Conservation (phyloP, 352 stramenopile genomes). For the Pilasporangium apinafurcum region DNA sequence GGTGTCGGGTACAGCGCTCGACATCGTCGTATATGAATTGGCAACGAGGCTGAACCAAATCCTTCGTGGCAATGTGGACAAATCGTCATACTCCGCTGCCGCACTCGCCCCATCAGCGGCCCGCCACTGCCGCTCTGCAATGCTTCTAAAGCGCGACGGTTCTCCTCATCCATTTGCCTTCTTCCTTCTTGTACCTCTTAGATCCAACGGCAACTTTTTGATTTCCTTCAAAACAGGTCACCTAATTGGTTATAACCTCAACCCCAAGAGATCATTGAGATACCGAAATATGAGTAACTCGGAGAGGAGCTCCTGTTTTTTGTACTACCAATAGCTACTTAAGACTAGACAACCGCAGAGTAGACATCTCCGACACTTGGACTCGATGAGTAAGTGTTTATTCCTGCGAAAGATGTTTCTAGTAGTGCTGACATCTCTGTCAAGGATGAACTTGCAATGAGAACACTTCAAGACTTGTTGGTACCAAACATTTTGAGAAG, state of each 20-base stretch:
- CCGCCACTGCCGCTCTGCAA: conserved; percentile 11
- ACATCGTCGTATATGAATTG: conserved; percentile 59
- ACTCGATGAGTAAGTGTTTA: too few species aligned
- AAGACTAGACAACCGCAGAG: too few species aligned
- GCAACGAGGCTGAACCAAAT: conserved; percentile 50
- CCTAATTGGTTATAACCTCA: background rate
- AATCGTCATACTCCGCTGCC: conserved; percentile 9
- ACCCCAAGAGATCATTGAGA: background rate
- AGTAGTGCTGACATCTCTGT: too few species aligned
- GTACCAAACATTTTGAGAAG: too few species aligned
- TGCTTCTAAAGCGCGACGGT: conserved; percentile 26
- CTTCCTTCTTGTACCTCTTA: too few species aligned
- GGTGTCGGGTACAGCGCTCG: conserved; percentile 27
- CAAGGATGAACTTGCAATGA: too few species aligned
- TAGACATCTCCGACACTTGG: too few species aligned
- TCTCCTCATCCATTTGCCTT: conserved; percentile 18
- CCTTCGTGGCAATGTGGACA: conserved; percentile 56
- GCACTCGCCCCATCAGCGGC: conserved; percentile 7
- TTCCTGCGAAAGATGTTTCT: too few species aligned
- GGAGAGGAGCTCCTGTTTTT: too few species aligned
- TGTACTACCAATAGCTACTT: too few species aligned
- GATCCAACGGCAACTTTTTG: too few species aligned
- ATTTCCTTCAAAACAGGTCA: background rate
- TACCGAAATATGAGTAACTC: background rate
- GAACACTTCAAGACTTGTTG: too few species aligned